Percentiles rank a stretch among this genome's conserved stretches.
These are phyloP conservation scores for Dactylella cylindrospora DNA, from an alignment of 2,329 filamentous ascomycete genomes.

Conservation along the genomic window DNA sequence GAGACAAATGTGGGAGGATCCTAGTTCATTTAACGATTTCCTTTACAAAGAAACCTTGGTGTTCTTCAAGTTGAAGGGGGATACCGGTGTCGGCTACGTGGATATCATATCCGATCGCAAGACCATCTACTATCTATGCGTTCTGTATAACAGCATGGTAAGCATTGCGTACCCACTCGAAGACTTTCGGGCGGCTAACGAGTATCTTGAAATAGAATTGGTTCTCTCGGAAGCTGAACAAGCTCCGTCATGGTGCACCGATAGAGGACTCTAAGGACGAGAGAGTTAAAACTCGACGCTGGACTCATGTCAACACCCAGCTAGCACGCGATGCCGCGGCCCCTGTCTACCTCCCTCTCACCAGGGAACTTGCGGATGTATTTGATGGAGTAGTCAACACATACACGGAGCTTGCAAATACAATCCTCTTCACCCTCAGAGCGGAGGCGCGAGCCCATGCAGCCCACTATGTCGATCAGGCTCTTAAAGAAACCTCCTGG, in stretches of 20 bases:
- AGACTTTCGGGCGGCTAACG: conserved; percentile 32
- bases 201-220: conserved; percentile 66
- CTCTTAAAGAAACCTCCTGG: conserved; percentile 62
- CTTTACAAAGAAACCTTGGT: conserved; percentile 35
- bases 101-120: conserved; percentile 91
- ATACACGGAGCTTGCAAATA: conserved; percentile 76
- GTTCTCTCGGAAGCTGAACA: conserved; percentile 79
- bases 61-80: conserved; percentile 59
- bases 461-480: conserved; percentile 71
- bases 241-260: conserved; percentile 74
- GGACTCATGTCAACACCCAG: conserved; percentile 52
- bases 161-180: conserved; percentile 33
- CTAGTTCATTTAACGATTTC: conserved; percentile 19
- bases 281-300: conserved; percentile 40
- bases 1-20: conserved; percentile 45
- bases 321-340: conserved; percentile 59
- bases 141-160: conserved; percentile 90
- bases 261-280: conserved; percentile 46
- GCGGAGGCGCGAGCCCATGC: conserved; percentile 85
- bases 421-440: conserved; percentile 80
- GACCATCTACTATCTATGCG: conserved; percentile 77
- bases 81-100: conserved; percentile 43
- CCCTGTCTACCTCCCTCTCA: conserved; percentile 78
- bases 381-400: conserved; percentile 86
- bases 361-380: conserved; percentile 56